Conservation (phyloP, 106 monocot genomes). For the Dactylorhiza incarnata region DNA sequence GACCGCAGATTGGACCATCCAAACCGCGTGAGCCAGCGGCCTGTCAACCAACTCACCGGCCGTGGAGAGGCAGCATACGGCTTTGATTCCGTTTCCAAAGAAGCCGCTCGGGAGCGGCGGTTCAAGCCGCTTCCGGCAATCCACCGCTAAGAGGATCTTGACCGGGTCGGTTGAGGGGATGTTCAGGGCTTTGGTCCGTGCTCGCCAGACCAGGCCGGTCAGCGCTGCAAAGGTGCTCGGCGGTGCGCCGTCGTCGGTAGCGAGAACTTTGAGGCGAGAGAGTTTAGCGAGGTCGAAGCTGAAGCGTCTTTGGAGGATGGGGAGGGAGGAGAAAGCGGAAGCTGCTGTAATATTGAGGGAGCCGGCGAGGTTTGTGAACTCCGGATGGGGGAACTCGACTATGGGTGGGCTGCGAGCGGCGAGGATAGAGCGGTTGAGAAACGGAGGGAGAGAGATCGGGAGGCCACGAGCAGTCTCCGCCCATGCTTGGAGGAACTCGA, state of each 20-base stretch:
- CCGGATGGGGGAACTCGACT: conserved; percentile 19
- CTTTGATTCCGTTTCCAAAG: conserved; percentile 46
- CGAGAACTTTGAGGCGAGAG: conserved; percentile 9
- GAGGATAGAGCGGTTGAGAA: conserved; percentile 29
- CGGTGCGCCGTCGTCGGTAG: neutral
- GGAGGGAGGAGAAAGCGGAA: neutral
- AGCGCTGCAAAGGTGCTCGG: conserved; percentile 25
- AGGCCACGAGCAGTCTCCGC: conserved; percentile 24
- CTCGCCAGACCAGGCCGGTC: conserved; percentile 34
- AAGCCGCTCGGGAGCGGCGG: conserved; percentile 41
- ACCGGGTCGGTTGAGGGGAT: conserved; percentile 13
- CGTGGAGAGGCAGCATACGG: conserved; percentile 13
- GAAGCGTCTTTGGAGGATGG: conserved; percentile 24
- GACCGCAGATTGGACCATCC: conserved; percentile 25
- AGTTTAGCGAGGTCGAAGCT: conserved; percentile 25
- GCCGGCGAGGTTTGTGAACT: neutral
- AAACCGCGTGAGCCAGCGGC: conserved; percentile 22
- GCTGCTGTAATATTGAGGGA: neutral
- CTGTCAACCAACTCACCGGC: conserved; percentile 25
- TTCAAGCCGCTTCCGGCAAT: conserved; percentile 23
- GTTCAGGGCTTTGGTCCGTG: conserved; percentile 21
- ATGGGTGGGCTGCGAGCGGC: conserved; percentile 13
- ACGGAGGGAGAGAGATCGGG: conserved; percentile 27
- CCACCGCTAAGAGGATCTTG: conserved; percentile 50
- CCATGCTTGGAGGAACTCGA: conserved; percentile 50